Percentiles rank a stretch among this genome's conserved stretches.
Conservation (phyloP, 2,329 filamentous ascomycete species). For the Graphilbum fragrans region DNA sequence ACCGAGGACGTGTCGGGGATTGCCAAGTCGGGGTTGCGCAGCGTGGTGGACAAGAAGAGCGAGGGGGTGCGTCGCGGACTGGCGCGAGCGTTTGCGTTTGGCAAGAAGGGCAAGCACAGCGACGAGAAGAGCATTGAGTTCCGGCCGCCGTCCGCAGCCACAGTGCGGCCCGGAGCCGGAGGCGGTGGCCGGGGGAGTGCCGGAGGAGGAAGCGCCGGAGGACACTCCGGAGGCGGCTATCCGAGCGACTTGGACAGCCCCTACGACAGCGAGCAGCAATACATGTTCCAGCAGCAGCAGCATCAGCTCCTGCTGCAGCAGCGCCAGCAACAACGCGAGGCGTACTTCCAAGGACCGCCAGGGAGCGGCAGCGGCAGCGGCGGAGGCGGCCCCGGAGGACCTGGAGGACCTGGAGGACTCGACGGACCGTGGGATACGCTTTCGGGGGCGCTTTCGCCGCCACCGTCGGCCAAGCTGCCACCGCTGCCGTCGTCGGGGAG, state of each 20-base stretch:
- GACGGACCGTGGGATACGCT: slow-evolving; percentile 12
- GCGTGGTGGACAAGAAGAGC: slow-evolving; percentile 40
- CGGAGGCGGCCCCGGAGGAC: slow-evolving; percentile 4
- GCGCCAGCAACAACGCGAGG: slow-evolving; percentile 2
- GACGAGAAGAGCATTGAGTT: slow-evolving; percentile 15
- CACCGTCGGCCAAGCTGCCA: slow-evolving; percentile 30
- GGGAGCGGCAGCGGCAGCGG: slow-evolving; percentile 1
- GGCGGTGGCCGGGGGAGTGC: slow-evolving; percentile 3
- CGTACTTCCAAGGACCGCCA: too few relatives aligned
- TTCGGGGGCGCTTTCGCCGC: slow-evolving; percentile 18
- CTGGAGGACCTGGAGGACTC: too few relatives aligned
- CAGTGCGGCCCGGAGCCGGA: slow-evolving; percentile 18
- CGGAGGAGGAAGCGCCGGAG: too few relatives aligned
- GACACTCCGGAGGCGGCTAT: slow-evolving; percentile 4
- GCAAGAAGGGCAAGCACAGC: slow-evolving; percentile 27
- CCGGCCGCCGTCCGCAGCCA: slow-evolving; percentile 24
- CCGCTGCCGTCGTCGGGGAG: slow-evolving; percentile 23
- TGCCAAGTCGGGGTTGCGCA: slow-evolving; percentile 41
- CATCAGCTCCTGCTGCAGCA: slow-evolving; percentile 4
- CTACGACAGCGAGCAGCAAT: slow-evolving; percentile 5
- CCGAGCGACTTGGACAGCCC: slow-evolving; percentile 11
- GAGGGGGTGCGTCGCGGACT: slow-evolving; percentile 41
- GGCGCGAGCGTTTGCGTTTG: slow-evolving; percentile 40
- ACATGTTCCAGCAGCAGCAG: slow-evolving; percentile 1
- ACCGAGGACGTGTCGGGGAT: slow-evolving; percentile 40